These are phyloP conservation scores for Vaccinium corymbosum DNA, from an alignment of 148 eudicot genomes.

Conservation along the genomic window DNA sequence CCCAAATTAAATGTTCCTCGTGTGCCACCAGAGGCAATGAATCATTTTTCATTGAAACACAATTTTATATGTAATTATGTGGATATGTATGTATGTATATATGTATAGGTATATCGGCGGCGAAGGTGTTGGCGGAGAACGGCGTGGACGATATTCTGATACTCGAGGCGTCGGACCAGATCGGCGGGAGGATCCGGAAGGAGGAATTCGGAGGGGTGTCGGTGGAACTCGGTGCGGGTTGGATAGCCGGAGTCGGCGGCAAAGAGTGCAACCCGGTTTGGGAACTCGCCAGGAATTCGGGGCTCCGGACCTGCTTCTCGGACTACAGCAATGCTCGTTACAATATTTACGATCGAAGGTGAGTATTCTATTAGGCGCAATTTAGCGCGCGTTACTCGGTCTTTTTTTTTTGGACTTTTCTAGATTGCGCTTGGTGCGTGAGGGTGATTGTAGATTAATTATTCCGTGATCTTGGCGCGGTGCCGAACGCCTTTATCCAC, in stretches of 20 bases:
- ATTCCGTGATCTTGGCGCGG: not conserved
- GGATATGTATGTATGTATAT: not conserved
- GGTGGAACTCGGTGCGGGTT: conserved; percentile 92
- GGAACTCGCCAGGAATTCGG: conserved; percentile 56
- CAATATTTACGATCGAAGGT: conserved; percentile 78
- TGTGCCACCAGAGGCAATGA: too few relatives aligned
- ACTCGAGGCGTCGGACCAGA: conserved; percentile 67
- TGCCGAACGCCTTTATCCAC: too few relatives aligned
- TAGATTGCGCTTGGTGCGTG: not conserved
- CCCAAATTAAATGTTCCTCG: too few relatives aligned
- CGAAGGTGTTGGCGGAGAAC: conserved; percentile 58
- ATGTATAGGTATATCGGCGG: conserved; percentile 65
- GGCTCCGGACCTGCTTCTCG: conserved; percentile 68
- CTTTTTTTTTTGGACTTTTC: not conserved
- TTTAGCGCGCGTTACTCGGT: not conserved
- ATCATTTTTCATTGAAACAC: not conserved
- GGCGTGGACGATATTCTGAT: conserved; percentile 79
- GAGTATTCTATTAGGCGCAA: not conserved
- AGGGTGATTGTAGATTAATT: not conserved
- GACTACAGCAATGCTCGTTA: conserved; percentile 88
- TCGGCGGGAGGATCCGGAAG: conserved; percentile 72
- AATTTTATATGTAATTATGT: not conserved
- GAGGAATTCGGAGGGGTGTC: conserved; percentile 60
- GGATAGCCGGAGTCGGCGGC: conserved; percentile 95
- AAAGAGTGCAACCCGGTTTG: conserved; percentile 66